Conservation (phyloP, 257 asterid species). For the Paulownia fortunei region DNA sequence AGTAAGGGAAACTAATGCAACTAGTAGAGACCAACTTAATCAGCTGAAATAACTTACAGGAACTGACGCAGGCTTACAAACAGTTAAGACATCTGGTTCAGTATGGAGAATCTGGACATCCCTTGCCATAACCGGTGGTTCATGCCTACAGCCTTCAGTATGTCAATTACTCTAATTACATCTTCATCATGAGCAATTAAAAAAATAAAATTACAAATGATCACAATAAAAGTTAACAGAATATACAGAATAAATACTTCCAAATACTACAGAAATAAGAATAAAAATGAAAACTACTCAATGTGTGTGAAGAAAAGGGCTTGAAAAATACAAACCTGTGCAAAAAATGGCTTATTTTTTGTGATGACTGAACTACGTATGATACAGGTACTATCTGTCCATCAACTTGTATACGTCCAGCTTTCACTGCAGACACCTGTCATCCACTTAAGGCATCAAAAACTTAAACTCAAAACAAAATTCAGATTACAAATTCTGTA, state of each 20-base stretch:
- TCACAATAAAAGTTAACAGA: not conserved
- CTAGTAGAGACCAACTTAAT: not conserved
- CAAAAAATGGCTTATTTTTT: conserved; percentile 92
- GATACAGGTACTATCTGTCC: conserved; percentile 76
- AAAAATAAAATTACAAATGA: not conserved
- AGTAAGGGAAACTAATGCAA: conserved; percentile 16
- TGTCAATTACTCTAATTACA: conserved; percentile 50
- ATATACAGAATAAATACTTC: conserved; percentile 2
- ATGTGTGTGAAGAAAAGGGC: not conserved
- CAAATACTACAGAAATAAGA: not conserved
- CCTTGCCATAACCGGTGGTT: conserved; percentile 94
- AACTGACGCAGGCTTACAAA: conserved; percentile 93
- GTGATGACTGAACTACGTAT: conserved; percentile 71
- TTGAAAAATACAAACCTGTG: conserved; percentile 64
- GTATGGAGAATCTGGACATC: conserved; percentile 74
- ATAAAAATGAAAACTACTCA: not conserved
- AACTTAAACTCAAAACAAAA: conserved; percentile 15
- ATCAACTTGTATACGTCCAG: conserved; percentile 94
- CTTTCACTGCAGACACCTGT: conserved; percentile 86
- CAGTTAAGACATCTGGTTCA: conserved; percentile 79
- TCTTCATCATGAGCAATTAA: conserved; percentile 13
- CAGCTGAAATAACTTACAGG: conserved; percentile 72
- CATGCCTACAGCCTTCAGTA: conserved; percentile 87
- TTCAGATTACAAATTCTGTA: not conserved
- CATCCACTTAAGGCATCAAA: conserved; percentile 23